These are phyloP conservation scores for Calycina herbarum DNA, from an alignment of 2,329 filamentous ascomycete species.

Conservation along the genomic window DNA sequence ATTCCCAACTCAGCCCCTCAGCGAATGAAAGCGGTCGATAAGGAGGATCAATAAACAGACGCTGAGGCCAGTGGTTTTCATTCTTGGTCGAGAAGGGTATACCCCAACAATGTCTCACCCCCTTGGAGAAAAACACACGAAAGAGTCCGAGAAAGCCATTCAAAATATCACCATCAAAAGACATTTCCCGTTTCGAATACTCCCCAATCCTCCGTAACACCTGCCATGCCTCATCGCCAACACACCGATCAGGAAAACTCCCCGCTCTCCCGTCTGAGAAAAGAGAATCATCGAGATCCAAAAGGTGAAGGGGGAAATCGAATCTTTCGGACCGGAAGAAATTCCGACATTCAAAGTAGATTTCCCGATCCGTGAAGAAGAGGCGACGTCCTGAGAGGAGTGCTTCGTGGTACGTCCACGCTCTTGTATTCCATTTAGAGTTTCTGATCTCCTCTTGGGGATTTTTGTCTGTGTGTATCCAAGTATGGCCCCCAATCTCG, in stretches of 20 bases:
- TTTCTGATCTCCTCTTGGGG: constrained; percentile 6
- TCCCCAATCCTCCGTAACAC: not conserved
- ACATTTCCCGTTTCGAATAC: not conserved
- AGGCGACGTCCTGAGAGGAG: constrained; percentile 12
- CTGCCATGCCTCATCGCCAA: not conserved
- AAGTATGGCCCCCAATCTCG: constrained; percentile 10
- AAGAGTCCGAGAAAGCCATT: not conserved
- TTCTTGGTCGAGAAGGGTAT: no score
- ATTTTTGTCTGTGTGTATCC: not conserved
- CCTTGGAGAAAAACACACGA: not conserved
- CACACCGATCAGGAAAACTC: no score
- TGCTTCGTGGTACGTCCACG: constrained; percentile 21
- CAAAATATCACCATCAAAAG: not conserved
- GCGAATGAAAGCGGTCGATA: no score
- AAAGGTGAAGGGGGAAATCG: not conserved
- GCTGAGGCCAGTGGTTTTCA: no score
- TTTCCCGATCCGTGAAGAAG: constrained; percentile 10
- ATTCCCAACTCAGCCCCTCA: no score
- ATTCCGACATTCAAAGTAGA: constrained; percentile 5
- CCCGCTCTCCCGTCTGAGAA: no score
- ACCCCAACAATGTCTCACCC: no score
- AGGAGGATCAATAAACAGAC: no score
- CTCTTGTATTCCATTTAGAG: constrained; percentile 16
- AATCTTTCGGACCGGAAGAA: not conserved
- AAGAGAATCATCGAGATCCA: no score